Percentiles rank a stretch among this genome's conserved stretches.
phyloP scores from a whole-genome alignment of 768 basidiomycete species.

The Trametes cinnabarina region DNA sequence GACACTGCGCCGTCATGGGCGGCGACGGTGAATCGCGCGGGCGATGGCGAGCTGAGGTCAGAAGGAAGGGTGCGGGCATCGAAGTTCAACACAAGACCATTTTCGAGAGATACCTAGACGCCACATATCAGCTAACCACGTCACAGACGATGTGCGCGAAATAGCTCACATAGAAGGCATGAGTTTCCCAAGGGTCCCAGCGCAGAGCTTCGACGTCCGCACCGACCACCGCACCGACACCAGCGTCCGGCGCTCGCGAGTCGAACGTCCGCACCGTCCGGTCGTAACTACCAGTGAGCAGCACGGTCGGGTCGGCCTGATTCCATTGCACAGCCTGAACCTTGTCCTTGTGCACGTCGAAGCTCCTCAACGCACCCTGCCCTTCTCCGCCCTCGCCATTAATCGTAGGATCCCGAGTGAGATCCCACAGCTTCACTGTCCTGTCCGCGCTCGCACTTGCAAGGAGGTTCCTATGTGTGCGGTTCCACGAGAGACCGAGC shows the following conservation, averaged over 20 bases:
- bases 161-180: conserved; percentile 78
- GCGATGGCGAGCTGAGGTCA: conserved; percentile 59
- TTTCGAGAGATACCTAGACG: conserved; percentile 85
- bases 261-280: conserved; percentile 95
- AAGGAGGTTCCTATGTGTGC: conserved; percentile 80
- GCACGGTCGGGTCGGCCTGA: conserved; percentile 77
- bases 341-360: conserved; percentile 86
- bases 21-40: conserved; percentile 81
- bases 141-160: neutral
- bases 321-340: conserved; percentile 98
- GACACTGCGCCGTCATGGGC: conserved; percentile 93
- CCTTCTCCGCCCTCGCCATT: conserved; percentile 46
- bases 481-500: conserved; percentile 92
- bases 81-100: conserved; percentile 89
- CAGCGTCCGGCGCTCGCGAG: conserved; percentile 74
- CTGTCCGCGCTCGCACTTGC: conserved; percentile 91
- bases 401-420: conserved; percentile 62
- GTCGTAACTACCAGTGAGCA: conserved; percentile 93
- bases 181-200: conserved; percentile 95
- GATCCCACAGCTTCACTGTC: conserved; percentile 97
- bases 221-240: conserved; percentile 82
- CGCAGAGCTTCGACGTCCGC: conserved; percentile 91
- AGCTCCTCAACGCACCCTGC: conserved; percentile 76
- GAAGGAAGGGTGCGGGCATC: conserved; percentile 83
- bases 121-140: neutral